Conservation (phyloP, 768 basidiomycete genomes). For the Solioccasus polychromus region DNA sequence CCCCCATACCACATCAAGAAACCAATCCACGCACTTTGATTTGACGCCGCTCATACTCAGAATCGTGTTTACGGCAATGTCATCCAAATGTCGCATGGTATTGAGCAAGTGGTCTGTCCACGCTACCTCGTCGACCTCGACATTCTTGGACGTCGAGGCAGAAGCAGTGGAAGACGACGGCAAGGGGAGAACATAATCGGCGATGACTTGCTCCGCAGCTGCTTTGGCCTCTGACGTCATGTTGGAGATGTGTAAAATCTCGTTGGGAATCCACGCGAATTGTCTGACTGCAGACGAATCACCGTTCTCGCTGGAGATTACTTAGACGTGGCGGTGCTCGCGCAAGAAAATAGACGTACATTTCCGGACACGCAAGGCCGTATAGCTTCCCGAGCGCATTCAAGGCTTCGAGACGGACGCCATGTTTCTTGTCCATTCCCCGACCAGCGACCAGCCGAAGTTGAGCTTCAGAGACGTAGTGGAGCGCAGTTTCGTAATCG, state of each 20-base stretch:
- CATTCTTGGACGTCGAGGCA: slow-evolving; percentile 41
- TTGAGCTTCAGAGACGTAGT: slow-evolving; percentile 67
- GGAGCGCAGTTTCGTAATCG: slow-evolving; percentile 88
- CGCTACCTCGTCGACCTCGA: slow-evolving; percentile 68
- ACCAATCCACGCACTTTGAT: slow-evolving; percentile 41
- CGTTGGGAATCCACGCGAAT: slow-evolving; percentile 91
- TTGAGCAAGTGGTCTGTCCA: slow-evolving; percentile 86
- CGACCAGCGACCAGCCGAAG: slow-evolving; percentile 67
- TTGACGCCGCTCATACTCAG: slow-evolving; percentile 63
- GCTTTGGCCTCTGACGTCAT: slow-evolving; percentile 57
- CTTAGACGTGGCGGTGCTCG: slow-evolving; percentile 5
- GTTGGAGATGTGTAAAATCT: slow-evolving; percentile 57
- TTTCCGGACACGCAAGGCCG: slow-evolving; percentile 80
- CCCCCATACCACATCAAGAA: neutral
- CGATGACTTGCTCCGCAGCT: slow-evolving; percentile 63
- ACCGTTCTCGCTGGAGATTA: slow-evolving; percentile 63
- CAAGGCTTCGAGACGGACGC: slow-evolving; percentile 74
- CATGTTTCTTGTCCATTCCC: slow-evolving; percentile 77
- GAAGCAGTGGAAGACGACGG: slow-evolving; percentile 44
- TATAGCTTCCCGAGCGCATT: slow-evolving; percentile 76
- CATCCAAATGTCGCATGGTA: slow-evolving; percentile 67
- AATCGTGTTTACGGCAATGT: slow-evolving; percentile 54
- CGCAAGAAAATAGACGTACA: slow-evolving; percentile 53
- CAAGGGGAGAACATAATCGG: slow-evolving; percentile 80
- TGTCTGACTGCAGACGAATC: slow-evolving; percentile 70